phyloP scores from a whole-genome alignment of 805 yeast genomes.

The Lipomyces spencermartinsiae region DNA sequence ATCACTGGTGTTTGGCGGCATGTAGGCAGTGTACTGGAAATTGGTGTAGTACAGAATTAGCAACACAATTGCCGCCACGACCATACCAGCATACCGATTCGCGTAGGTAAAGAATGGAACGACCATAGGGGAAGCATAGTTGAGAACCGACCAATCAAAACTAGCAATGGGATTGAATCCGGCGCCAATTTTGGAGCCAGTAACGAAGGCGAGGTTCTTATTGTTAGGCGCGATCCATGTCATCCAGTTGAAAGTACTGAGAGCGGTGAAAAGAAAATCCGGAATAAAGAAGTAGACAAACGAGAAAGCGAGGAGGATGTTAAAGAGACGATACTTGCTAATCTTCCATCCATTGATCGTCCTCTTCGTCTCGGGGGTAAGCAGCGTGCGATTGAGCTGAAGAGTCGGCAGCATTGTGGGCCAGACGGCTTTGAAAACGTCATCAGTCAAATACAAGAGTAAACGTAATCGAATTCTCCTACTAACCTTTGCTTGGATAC shows the following conservation, averaged over 20 bases:
- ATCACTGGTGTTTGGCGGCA: slow-evolving; percentile 55
- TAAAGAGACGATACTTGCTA: slow-evolving; percentile 57
- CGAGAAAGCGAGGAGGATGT: slow-evolving; percentile 49
- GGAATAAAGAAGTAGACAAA: slow-evolving; percentile 67
- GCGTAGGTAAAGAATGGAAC: slow-evolving; percentile 54
- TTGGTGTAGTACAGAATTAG: slow-evolving; percentile 59
- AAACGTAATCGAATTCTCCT: slow-evolving; percentile 54
- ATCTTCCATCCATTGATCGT: slow-evolving; percentile 66
- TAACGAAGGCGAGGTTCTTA: slow-evolving; percentile 66
- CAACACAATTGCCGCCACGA: slow-evolving; percentile 60
- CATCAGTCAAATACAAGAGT: slow-evolving; percentile 45
- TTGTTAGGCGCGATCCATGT: slow-evolving; percentile 68
- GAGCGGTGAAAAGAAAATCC: slow-evolving; percentile 63
- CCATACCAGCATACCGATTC: slow-evolving; percentile 46
- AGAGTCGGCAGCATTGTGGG: slow-evolving; percentile 64
- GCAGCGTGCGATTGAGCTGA: slow-evolving; percentile 43
- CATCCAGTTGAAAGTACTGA: slow-evolving; percentile 64
- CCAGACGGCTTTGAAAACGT: slow-evolving; percentile 60
- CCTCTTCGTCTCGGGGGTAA: slow-evolving; percentile 33
- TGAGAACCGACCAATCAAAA: slow-evolving; percentile 67
- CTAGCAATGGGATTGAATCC: slow-evolving; percentile 68
- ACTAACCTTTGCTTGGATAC: slow-evolving; percentile 55
- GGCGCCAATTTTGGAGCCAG: slow-evolving; percentile 66
- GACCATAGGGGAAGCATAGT: slow-evolving; percentile 48
- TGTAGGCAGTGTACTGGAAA: slow-evolving; percentile 52